Evolutionary conservation across 805 yeast species (phyloP).

Genomic region (Candida bentonensis): DNA sequence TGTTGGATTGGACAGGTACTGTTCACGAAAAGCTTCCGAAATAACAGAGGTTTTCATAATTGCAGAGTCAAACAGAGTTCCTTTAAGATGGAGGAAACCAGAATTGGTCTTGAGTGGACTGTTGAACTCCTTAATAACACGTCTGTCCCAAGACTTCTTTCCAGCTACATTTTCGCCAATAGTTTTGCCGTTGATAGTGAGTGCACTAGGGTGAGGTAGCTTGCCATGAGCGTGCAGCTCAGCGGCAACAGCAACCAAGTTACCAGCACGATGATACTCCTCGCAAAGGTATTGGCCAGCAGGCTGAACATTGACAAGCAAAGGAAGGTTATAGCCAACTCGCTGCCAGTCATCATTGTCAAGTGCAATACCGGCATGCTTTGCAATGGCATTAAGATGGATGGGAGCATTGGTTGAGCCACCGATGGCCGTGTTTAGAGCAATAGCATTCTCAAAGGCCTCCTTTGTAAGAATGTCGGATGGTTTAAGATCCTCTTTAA

Average conservation of each 20-base stretch:
- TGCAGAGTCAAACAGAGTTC: conserved; percentile 16
- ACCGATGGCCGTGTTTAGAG: conserved; percentile 80
- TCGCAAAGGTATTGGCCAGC: conserved; percentile 67
- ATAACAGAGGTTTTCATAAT: conserved; percentile 18
- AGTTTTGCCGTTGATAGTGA: conserved; percentile 12
- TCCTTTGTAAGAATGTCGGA: conserved; percentile 73
- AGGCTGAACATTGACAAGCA: conserved; percentile 84
- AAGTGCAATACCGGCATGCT: conserved; percentile 62
- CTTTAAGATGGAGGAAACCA: conserved; percentile 16
- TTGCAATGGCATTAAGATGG: conserved; percentile 79
- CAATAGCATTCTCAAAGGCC: conserved; percentile 81
- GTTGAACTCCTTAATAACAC: conserved; percentile 12
- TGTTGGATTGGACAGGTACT: conserved; percentile 13
- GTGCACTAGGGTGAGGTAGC: conserved; percentile 12
- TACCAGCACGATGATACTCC: conserved; percentile 15
- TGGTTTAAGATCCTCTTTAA: conserved; percentile 59
- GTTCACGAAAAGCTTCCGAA: conserved; percentile 11
- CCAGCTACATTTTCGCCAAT: conserved; percentile 11
- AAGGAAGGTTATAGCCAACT: conserved; percentile 72
- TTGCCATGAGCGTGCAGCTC: conserved; percentile 9
- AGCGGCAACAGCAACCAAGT: conserved; percentile 13
- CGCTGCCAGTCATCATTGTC: conserved; percentile 85
- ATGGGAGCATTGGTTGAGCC: conserved; percentile 89
- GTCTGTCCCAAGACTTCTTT: conserved; percentile 7
- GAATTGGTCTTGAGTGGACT: conserved; percentile 12